These are phyloP conservation scores for Cryptococcus deneoformans DNA, from an alignment of 1,284 basidiomycete species.

Conservation along the genomic window DNA sequence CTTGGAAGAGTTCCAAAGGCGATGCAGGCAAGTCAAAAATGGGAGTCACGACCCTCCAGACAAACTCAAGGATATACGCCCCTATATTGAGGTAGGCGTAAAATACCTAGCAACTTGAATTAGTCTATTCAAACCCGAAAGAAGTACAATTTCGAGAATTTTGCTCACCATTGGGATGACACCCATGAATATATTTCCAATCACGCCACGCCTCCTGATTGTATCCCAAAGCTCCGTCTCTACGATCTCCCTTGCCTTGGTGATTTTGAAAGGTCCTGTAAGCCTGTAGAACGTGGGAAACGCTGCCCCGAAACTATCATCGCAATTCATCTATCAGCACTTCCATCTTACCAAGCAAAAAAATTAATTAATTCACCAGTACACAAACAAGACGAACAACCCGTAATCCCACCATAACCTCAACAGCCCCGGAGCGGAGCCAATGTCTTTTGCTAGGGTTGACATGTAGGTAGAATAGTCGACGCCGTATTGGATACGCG, in stretches of 20 bases:
- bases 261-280: conserved; percentile 56
- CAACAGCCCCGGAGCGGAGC: conserved; percentile 56
- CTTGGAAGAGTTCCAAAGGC: neutral
- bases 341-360: neutral
- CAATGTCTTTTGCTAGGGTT: conserved; percentile 61
- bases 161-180: conserved; percentile 55
- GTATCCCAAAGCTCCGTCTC: conserved; percentile 65
- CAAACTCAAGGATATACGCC: conserved; percentile 37
- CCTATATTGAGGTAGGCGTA: conserved; percentile 49
- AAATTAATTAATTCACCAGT: conserved; percentile 52
- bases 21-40: conserved; percentile 17
- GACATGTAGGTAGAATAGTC: conserved; percentile 57
- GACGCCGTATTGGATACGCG: conserved; percentile 62
- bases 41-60: conserved; percentile 23
- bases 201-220: conserved; percentile 57
- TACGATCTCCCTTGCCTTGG: conserved; percentile 52
- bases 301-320: conserved; percentile 58
- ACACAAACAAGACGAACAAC: conserved; percentile 57
- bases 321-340: neutral
- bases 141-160: too few species aligned
- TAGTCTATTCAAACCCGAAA: neutral
- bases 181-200: conserved; percentile 64
- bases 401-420: conserved; percentile 58
- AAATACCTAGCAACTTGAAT: conserved; percentile 29
- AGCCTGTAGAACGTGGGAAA: conserved; percentile 64